Base-by-base conservation (phyloP, 441 rosid species). In the Euphorbia schlechtendalii region DNA sequence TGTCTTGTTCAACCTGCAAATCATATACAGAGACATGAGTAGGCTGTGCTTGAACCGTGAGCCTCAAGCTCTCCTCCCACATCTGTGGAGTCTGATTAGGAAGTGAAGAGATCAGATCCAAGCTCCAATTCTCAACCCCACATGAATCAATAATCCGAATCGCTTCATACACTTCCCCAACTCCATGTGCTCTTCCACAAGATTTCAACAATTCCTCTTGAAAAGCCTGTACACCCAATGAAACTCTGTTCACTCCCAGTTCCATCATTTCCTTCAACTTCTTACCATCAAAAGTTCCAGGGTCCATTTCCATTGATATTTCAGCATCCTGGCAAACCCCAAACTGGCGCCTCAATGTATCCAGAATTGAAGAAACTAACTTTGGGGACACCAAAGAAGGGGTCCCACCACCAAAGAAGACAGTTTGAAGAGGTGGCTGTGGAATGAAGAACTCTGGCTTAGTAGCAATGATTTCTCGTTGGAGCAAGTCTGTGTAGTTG, bases 221-320 rank as follows among this genome's bases (percentile, higher is more conserved):
- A 80, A 88, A 90, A 14, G 96, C 92, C 77, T 93, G 96, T 70
- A 87, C 96, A 27, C 97, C 99, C 55, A 93, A 71, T 9, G 99
- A 93, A 64, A 90, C 96, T 74, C 99, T 87, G 58, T 94, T 94
- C 73, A 94, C 90, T 21, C 97, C 93, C 78, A 86, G 58, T 21
- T 59, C 81, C 77, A 83, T 71, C 64, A 94, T 65, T 36, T 76
- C 86, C 64, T 76, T 68, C 67, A 90, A 64, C 59, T 84, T 87
- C 77, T 56, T 65, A 65, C 65, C 83, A 74, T 78, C 83, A 61
- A 94, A 94, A 24, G 97, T 94, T 3, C 96, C 97, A 2, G 99
- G 97, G 73, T 89, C 96, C 99, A 94, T 87, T 80, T 94, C 97
- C 92, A 88, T 88, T 0, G 99, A 87, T 77, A 94, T 78, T 78